These are phyloP conservation scores for Immersiella caudata DNA, from an alignment of 495 filamentous ascomycete genomes.

Conservation along the genomic window DNA sequence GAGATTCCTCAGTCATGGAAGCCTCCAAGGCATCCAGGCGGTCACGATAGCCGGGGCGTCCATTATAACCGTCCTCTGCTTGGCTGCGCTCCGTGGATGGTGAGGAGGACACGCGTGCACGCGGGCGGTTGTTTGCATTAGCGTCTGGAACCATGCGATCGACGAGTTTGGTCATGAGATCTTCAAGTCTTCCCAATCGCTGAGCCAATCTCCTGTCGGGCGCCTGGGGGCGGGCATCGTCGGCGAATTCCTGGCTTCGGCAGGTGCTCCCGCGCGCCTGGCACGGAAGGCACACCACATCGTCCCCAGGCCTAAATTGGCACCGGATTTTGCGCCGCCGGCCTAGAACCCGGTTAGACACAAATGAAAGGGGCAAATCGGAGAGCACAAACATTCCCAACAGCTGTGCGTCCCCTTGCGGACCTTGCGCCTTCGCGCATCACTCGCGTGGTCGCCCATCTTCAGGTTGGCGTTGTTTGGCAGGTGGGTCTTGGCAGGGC, in stretches of 20 bases:
- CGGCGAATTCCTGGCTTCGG: slow-evolving; percentile 54
- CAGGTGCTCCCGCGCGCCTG: slow-evolving; percentile 49
- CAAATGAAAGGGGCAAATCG: background rate
- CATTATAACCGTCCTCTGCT: slow-evolving; percentile 9
- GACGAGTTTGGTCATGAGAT: slow-evolving; percentile 49
- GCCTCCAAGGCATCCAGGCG: slow-evolving; percentile 23
- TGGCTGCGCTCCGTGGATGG: background rate
- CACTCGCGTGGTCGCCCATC: slow-evolving; percentile 16
- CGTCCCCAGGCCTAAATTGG: slow-evolving; percentile 43
- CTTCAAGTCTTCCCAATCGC: slow-evolving; percentile 50
- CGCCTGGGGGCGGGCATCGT: slow-evolving; percentile 38
- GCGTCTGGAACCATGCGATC: slow-evolving; percentile 41
- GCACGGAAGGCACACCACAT: slow-evolving; percentile 50
- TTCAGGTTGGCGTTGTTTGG: background rate
- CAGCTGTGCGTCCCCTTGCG: slow-evolving; percentile 61
- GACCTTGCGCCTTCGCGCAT: slow-evolving; percentile 46
- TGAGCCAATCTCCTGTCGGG: slow-evolving; percentile 46
- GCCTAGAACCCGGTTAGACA: slow-evolving; percentile 32
- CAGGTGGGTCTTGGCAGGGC: background rate
- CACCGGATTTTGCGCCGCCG: slow-evolving; percentile 52
- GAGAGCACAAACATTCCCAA: slow-evolving; percentile 53
- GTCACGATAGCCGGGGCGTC: slow-evolving; percentile 10
- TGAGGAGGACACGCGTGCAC: background rate
- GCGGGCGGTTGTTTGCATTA: background rate
- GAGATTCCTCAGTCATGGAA: slow-evolving; percentile 26